These are phyloP conservation scores for Multifurca ochricompacta DNA, from an alignment of 768 basidiomycete genomes.

Conservation along the genomic window DNA sequence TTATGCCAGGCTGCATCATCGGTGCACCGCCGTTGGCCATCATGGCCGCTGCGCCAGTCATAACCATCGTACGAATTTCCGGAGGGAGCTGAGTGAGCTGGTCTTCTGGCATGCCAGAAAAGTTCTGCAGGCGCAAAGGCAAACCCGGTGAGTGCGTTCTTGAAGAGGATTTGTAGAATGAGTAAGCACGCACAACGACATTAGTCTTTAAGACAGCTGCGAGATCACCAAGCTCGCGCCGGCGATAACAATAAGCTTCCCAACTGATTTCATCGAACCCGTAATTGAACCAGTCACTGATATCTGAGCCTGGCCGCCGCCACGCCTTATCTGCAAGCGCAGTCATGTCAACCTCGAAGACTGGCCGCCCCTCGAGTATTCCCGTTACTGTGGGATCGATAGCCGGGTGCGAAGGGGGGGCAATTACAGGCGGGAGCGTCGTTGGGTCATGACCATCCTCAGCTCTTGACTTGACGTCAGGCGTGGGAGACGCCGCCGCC, in stretches of 20 bases:
- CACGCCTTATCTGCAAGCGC: constrained; percentile 79
- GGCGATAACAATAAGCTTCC: constrained; percentile 85
- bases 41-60: constrained; percentile 73
- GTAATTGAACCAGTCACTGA: constrained; percentile 99
- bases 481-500: background rate
- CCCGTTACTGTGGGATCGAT: constrained; percentile 66
- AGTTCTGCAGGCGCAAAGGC: constrained; percentile 42
- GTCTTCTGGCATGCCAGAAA: constrained; percentile 76
- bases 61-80: constrained; percentile 80
- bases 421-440: constrained; percentile 55
- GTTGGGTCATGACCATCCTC: constrained; percentile 57
- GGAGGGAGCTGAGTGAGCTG: constrained; percentile 70
- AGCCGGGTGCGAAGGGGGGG: constrained; percentile 72
- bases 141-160: background rate
- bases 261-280: constrained; percentile 97
- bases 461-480: constrained; percentile 6
- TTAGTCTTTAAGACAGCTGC: constrained; percentile 76
- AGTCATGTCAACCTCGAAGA: constrained; percentile 76
- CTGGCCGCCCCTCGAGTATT: constrained; percentile 63
- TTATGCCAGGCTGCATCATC: constrained; percentile 32
- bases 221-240: constrained; percentile 73
- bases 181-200: constrained; percentile 53
- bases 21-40: constrained; percentile 55
- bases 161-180: background rate
- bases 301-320: constrained; percentile 85